Base-by-base conservation (phyloP, 2,329 filamentous ascomycete genomes). In the Neofusicoccum kwambonambiense region DNA sequence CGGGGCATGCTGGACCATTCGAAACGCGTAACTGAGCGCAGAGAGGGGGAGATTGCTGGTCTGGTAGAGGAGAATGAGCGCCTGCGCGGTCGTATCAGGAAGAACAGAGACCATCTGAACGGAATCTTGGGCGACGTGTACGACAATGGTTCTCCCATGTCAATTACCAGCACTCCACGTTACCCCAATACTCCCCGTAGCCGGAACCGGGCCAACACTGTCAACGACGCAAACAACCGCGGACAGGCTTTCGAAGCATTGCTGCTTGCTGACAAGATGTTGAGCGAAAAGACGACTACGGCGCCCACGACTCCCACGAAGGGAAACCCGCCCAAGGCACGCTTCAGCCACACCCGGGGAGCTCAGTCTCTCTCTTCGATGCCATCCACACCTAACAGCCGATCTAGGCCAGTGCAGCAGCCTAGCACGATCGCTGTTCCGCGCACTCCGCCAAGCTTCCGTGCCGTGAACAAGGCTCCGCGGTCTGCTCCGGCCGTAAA, bases 81-180 rank as follows among this genome's bases (percentile, higher is more conserved):
- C 75, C 83, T 97, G 58, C 86, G 93, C 65, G 91, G 89, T 67
- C 89, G 94, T 19, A 96, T 98, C 68, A 87, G 90, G 47, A 92
- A 96, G 75, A 97, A 97, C 73, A 84, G 94, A 67, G 91, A 96
- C 73, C 93, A 96, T 73, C 88, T 96, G 70, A 90, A 91, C 65
- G 63, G 63, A 13, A 51, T 67, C 56, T 17, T 66, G 22, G 63
- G 56, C 8, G 63, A 57, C 19, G 64, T 69, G 41, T 85, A 86
- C 31, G 86, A 96, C 56, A 89, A 90, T 72, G 90, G 65, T 45
- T 76, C 91, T 70, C 90, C 91, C 1, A 89, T 90, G 13, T 77
- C 76, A 15, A 71, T 72, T 15, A 70, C 76, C 27, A 88, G 87
- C 58, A 72, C 74, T 50, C 70, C 79, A 62, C 71, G 71, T 34